These are phyloP conservation scores for Candida oleophila DNA, from an alignment of 805 yeast species.

Conservation along the genomic window DNA sequence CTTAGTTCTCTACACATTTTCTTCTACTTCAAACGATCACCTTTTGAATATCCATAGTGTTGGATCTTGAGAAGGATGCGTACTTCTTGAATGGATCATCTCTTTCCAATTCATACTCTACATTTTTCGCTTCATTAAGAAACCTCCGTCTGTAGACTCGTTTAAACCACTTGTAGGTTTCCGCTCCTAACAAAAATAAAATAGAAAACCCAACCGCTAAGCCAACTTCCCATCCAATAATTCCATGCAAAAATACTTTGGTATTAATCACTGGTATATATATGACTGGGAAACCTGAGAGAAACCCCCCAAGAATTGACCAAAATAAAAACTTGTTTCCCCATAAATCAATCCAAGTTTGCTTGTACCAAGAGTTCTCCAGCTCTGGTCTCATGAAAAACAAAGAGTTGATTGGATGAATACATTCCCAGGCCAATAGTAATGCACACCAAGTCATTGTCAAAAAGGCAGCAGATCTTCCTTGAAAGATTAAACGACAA, in stretches of 20 bases:
- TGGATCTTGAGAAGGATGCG: constrained; percentile 39
- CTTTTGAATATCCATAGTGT: constrained; percentile 26
- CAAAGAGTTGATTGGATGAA: constrained; percentile 34
- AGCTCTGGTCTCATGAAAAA: constrained; percentile 37
- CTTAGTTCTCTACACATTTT: not conserved
- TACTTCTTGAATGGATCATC: constrained; percentile 39
- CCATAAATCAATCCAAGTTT: constrained; percentile 34
- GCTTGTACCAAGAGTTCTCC: constrained; percentile 36
- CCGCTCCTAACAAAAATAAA: constrained; percentile 32
- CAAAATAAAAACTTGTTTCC: constrained; percentile 36
- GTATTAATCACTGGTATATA: constrained; percentile 41
- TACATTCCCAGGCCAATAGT: constrained; percentile 40
- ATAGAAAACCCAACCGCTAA: constrained; percentile 31
- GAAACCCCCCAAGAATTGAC: constrained; percentile 35
- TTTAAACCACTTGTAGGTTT: constrained; percentile 40
- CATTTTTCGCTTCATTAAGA: constrained; percentile 18
- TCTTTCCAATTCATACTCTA: constrained; percentile 40
- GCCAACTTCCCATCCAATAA: constrained; percentile 42
- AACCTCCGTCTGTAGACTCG: constrained; percentile 27
- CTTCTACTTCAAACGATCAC: constrained; percentile 1
- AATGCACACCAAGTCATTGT: constrained; percentile 43
- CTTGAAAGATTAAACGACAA: constrained; percentile 35
- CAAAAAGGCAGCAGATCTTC: constrained; percentile 38
- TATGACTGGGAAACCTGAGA: constrained; percentile 39
- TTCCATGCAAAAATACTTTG: constrained; percentile 38